These are phyloP conservation scores for Vaccinium corymbosum DNA, from an alignment of 148 eudicot species.

Conservation along the genomic window DNA sequence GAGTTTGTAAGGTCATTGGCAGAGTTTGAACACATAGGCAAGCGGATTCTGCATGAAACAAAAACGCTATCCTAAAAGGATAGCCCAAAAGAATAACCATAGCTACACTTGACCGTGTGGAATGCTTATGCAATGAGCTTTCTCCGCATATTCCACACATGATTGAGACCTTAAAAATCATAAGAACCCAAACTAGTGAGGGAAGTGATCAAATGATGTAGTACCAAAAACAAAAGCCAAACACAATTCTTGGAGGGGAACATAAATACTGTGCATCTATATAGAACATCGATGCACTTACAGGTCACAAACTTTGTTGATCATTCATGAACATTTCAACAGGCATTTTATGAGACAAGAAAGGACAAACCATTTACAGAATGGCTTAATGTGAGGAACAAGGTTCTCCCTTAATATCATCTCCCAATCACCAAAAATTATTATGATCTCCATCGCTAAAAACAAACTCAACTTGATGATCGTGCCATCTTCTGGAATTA, in stretches of 20 bases:
- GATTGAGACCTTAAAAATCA: constrained; percentile 58
- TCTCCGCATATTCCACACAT: constrained; percentile 83
- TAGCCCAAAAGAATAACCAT: constrained; percentile 70
- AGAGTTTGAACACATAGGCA: constrained; percentile 42
- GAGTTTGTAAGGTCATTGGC: constrained; percentile 53
- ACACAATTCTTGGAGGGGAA: background rate
- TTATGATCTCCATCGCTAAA: background rate
- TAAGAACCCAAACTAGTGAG: constrained; percentile 5
- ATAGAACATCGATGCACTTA: background rate
- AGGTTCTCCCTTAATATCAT: background rate
- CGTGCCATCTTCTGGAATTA: background rate
- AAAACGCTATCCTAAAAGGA: constrained; percentile 54
- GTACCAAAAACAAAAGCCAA: background rate
- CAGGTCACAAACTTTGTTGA: background rate
- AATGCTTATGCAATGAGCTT: constrained; percentile 70
- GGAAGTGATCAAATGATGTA: background rate
- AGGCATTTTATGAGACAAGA: background rate
- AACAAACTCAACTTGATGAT: background rate
- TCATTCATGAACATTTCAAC: background rate
- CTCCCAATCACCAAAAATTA: background rate
- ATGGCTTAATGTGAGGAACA: too few species aligned
- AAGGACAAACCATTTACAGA: background rate
- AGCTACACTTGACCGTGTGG: constrained; percentile 73
- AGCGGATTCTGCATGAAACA: constrained; percentile 43
- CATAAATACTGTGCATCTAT: background rate